phyloP scores from a whole-genome alignment of 352 stramenopile genomes.

The Thalassiosira exigua region DNA sequence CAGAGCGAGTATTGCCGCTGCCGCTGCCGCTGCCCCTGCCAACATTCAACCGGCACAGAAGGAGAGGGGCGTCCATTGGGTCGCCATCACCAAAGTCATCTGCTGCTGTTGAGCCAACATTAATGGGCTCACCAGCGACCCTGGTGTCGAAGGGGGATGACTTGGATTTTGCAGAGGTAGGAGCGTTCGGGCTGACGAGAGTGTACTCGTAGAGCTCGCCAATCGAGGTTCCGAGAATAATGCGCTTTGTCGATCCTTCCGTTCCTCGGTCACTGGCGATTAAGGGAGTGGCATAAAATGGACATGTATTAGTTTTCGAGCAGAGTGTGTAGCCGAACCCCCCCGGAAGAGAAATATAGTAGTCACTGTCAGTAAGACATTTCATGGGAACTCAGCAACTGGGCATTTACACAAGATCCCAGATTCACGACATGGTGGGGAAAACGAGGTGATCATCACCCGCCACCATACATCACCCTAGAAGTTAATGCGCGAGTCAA shows the following conservation, averaged over 20 bases:
- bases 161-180: conserved; percentile 26
- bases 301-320: too few relatives aligned
- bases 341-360: too few relatives aligned
- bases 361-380: too few relatives aligned
- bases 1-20: conserved; percentile 14
- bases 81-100: conserved; percentile 25
- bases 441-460: too few relatives aligned
- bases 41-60: conserved; percentile 48
- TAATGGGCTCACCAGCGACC: conserved; percentile 31
- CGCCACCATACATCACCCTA: too few relatives aligned
- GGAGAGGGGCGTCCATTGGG: conserved; percentile 44
- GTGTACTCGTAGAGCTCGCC: conserved; percentile 83
- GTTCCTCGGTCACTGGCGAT: conserved; percentile 67
- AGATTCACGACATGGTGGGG: too few relatives aligned
- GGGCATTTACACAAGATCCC: too few relatives aligned
- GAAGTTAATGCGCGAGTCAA: too few relatives aligned
- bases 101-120: conserved; percentile 17
- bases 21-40: not conserved
- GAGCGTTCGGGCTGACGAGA: conserved; percentile 44
- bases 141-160: conserved; percentile 57
- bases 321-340: too few relatives aligned
- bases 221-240: conserved; percentile 76
- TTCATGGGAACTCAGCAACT: too few relatives aligned
- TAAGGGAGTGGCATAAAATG: too few relatives aligned
- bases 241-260: conserved; percentile 78